Evolutionary conservation across 1,284 basidiomycete genomes (phyloP).

Genomic region (Boletus semigastroideus): DNA sequence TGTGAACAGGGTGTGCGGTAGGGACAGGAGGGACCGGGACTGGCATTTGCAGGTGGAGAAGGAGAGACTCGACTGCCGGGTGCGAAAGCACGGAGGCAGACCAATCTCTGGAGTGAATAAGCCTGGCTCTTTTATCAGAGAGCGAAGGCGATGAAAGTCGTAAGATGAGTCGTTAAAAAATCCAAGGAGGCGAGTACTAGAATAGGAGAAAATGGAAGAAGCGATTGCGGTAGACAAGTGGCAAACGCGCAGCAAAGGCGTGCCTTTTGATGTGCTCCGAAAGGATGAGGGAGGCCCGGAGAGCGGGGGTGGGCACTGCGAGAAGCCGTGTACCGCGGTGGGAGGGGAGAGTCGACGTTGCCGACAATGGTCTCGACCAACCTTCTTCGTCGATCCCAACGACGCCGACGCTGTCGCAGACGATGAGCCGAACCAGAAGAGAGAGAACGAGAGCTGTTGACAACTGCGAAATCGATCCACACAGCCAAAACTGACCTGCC

Average conservation of each 20-base stretch:
- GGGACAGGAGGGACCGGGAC: slow-evolving; percentile 70
- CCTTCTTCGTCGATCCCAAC: slow-evolving; percentile 40
- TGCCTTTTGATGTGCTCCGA: slow-evolving; percentile 64
- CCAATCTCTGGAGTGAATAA: slow-evolving; percentile 39
- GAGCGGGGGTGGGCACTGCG: slow-evolving; percentile 30
- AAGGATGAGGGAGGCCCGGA: slow-evolving; percentile 30
- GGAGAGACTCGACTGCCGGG: slow-evolving; percentile 40
- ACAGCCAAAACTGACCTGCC: slow-evolving; percentile 36
- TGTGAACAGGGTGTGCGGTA: slow-evolving; percentile 62
- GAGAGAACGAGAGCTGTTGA: slow-evolving; percentile 29
- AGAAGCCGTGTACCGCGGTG: slow-evolving; percentile 21
- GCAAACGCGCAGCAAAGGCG: slow-evolving; percentile 89
- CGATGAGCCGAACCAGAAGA: slow-evolving; percentile 38
- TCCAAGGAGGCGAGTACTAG: slow-evolving; percentile 42
- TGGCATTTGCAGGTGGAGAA: slow-evolving; percentile 64
- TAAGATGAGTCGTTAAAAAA: slow-evolving; percentile 52
- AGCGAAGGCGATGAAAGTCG: slow-evolving; percentile 38
- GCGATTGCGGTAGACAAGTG: slow-evolving; percentile 41
- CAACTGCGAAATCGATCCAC: slow-evolving; percentile 49
- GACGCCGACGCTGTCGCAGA: slow-evolving; percentile 44
- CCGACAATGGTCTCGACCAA: slow-evolving; percentile 22
- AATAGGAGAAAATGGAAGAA: slow-evolving; percentile 30
- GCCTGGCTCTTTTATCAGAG: slow-evolving; percentile 25
- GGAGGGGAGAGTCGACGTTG: slow-evolving; percentile 17
- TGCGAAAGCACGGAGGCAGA: slow-evolving; percentile 41